Percentiles rank a stretch among this genome's conserved stretches.
These are phyloP conservation scores for Sugiyamaella neomexicana DNA, from an alignment of 1,139 yeast species.

Conservation along the genomic window DNA sequence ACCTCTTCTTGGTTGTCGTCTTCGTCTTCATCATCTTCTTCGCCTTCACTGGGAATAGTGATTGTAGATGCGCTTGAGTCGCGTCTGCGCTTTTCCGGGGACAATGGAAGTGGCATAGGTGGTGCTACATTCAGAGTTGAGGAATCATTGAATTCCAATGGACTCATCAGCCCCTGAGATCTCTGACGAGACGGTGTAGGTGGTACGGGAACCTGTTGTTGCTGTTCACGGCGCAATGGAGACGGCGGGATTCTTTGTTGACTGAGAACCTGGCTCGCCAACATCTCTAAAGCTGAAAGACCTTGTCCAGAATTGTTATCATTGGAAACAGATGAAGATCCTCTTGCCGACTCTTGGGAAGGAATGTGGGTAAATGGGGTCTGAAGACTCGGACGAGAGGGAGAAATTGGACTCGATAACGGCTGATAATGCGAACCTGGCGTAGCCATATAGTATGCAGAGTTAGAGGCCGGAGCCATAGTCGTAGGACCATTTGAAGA, in stretches of 20 bases:
- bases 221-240: conserved; percentile 13
- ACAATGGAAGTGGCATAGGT: conserved; percentile 12
- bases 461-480: conserved; percentile 21
- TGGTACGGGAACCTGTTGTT: conserved; percentile 13
- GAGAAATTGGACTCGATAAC: conserved; percentile 13
- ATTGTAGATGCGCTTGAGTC: conserved; percentile 41
- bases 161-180: conserved; percentile 29
- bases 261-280: conserved; percentile 25
- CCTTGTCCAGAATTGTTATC: conserved; percentile 31
- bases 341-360: conserved; percentile 3
- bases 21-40: conserved; percentile 23
- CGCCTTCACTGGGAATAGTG: conserved; percentile 31
- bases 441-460: conserved; percentile 15
- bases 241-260: conserved; percentile 20
- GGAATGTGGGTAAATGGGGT: conserved; percentile 7
- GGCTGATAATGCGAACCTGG: conserved; percentile 23
- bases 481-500: too few species aligned
- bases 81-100: conserved; percentile 35
- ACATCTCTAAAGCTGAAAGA: conserved; percentile 28
- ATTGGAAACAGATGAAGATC: conserved; percentile 12
- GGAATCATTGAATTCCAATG: conserved; percentile 26
- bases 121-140: conserved; percentile 1
- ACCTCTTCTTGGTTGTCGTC: conserved; percentile 13
- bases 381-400: conserved; percentile 7
- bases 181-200: conserved; percentile 22